Evolutionary conservation across 2,329 filamentous ascomycete species (phyloP).

Genomic region (Ambrosiella xylebori): DNA sequence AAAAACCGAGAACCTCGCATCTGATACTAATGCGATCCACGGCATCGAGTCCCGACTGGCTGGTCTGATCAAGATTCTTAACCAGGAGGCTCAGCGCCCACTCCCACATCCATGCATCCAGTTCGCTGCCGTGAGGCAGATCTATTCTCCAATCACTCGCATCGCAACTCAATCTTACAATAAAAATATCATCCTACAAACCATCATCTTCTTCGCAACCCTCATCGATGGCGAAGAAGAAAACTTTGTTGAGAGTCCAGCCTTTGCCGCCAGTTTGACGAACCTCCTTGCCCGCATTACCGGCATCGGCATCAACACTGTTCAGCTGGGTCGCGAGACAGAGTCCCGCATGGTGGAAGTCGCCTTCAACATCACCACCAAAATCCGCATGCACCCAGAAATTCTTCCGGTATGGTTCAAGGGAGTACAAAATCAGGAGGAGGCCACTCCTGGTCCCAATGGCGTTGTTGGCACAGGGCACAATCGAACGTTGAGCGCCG

Average conservation of each 20-base stretch:
- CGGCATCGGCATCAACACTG: slow-evolving; percentile 42
- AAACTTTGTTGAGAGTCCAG: slow-evolving; percentile 71
- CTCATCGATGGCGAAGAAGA: slow-evolving; percentile 95
- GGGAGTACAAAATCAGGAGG: slow-evolving; percentile 26
- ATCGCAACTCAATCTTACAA: slow-evolving; percentile 74
- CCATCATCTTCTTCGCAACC: slow-evolving; percentile 73
- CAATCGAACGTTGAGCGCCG: slow-evolving; percentile 3
- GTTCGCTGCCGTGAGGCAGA: slow-evolving; percentile 70
- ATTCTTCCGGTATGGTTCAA: slow-evolving; percentile 89
- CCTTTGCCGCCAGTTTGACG: slow-evolving; percentile 75
- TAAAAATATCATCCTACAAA: slow-evolving; percentile 69
- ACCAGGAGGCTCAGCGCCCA: slow-evolving; percentile 75
- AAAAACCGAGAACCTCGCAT: slow-evolving; percentile 40
- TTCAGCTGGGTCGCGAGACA: slow-evolving; percentile 59
- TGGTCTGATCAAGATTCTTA: slow-evolving; percentile 54
- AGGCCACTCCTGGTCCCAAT: not conserved
- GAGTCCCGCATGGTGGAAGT: slow-evolving; percentile 83
- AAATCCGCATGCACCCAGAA: slow-evolving; percentile 75
- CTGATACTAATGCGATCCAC: slow-evolving; percentile 44
- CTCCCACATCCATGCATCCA: slow-evolving; percentile 82
- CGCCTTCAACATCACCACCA: slow-evolving; percentile 89
- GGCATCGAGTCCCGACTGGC: slow-evolving; percentile 44
- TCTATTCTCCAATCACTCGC: slow-evolving; percentile 78
- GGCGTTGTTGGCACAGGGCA: slow-evolving; percentile 13
- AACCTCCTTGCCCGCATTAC: slow-evolving; percentile 69